Evolutionary conservation across 2,329 filamentous ascomycete species (phyloP), one percentile per base, ranked within the genome.

Genomic region (Cordyceps fumosorosea): DNA sequence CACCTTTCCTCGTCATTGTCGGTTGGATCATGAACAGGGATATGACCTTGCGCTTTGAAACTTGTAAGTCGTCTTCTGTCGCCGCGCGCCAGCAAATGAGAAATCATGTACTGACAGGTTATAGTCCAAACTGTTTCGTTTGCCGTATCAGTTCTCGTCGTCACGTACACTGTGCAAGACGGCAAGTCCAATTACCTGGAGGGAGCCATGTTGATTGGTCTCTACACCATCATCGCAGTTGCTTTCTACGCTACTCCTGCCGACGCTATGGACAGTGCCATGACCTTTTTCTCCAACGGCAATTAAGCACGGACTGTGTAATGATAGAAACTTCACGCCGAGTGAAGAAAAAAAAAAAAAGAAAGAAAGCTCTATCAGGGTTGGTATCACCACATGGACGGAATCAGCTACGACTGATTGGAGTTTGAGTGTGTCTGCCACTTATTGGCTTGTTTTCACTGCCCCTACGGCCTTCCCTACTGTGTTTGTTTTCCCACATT

Each of bases 111-210:
- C 45, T 50, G 29, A 58, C 45, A 12, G 37, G 16, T 1, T 22
- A 47, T 22, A 83, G 81, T 92, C 69, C 87, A 91, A 77, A 91
- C 89, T 0, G 86, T 92, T 47, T 84, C 88, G 1, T 92, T 92
- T 73, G 89, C 89, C 62, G 80, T 92, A 59, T 89, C 87, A 11
- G 88, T 90, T 2, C 75, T 92, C 48, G 88, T 92, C 37, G 89
- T 91, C 40, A 90, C 84, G 62, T 92, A 86, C 74, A 89, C 84
- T 3, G 88, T 93, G 50, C 87, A 90, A 71, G 90, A 93, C 70
- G 90, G 90, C 69, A 90, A 89, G 74, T 90, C 87, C 16, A 95
- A 93, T 74, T 93, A 93, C 68, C 83, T 93, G 24, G 90, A 93
- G 73, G 90, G 90, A 51, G 88, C 88, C 54, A 89, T 93, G 84